Percentiles rank a stretch among this genome's conserved stretches.
These are phyloP conservation scores for Neurospora sp. DNA, from an alignment of 495 filamentous ascomycete genomes.

Conservation along the genomic window DNA sequence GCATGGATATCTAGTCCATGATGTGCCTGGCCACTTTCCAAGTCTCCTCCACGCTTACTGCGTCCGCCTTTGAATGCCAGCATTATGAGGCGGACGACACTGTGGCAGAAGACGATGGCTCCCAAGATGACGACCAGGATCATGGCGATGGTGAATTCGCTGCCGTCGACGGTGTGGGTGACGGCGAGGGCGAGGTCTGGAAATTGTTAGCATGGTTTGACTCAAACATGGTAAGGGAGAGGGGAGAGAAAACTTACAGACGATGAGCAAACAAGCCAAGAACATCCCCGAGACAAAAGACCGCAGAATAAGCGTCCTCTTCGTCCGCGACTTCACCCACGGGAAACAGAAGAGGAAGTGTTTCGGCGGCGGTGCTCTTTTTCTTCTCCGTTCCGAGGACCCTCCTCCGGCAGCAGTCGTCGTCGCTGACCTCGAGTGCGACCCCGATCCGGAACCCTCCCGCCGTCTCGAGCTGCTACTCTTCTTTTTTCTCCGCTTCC, in stretches of 20 bases:
- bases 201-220: constrained; percentile 2
- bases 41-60: constrained; percentile 14
- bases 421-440: not conserved
- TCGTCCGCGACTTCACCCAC: constrained; percentile 40
- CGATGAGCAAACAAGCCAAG: constrained; percentile 41
- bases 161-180: constrained; percentile 42
- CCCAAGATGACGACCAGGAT: constrained; percentile 63
- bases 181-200: constrained; percentile 61
- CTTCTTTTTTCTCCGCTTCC: constrained; percentile 2
- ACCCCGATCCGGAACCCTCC: not conserved
- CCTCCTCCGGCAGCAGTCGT: not conserved
- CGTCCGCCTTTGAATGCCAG: constrained; percentile 34
- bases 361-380: constrained; percentile 20
- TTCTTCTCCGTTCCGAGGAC: not conserved
- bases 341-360: constrained; percentile 42
- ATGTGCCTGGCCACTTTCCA: not conserved
- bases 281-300: constrained; percentile 47
- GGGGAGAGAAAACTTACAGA: constrained; percentile 39
- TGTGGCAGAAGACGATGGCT: constrained; percentile 72
- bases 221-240: not conserved
- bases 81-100: constrained; percentile 63
- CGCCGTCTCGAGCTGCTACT: not conserved
- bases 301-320: constrained; percentile 46
- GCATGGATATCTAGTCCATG: not conserved
- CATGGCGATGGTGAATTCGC: constrained; percentile 63